phyloP scores from a whole-genome alignment of 2,329 filamentous ascomycete species.

The Thermoascus crustaceus region DNA sequence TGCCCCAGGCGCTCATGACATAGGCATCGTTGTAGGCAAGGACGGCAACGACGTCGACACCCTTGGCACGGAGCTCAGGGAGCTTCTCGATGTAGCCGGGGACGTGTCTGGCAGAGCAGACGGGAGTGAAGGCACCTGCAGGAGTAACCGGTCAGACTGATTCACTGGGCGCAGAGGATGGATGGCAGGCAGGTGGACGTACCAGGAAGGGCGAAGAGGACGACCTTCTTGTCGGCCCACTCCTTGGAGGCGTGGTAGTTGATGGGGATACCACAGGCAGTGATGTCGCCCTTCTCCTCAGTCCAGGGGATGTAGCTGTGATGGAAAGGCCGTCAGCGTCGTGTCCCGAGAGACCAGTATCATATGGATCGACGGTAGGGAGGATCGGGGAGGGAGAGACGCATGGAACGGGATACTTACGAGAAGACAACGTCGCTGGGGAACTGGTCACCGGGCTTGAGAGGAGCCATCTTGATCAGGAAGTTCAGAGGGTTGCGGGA shows the following conservation, averaged over 20 bases:
- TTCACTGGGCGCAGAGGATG: not conserved
- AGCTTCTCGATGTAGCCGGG: conserved; percentile 70
- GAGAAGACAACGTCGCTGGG: conserved; percentile 71
- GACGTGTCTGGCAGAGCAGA: conserved; percentile 73
- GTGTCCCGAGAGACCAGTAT: too few relatives aligned
- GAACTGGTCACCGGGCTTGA: conserved; percentile 77
- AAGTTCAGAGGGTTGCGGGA: conserved; percentile 5
- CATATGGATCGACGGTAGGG: too few relatives aligned
- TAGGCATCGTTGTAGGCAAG: conserved; percentile 78
- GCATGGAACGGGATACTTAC: conserved; percentile 36
- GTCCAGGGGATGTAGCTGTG: conserved; percentile 68
- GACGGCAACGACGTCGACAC: conserved; percentile 72
- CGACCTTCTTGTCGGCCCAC: conserved; percentile 64
- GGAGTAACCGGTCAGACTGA: not conserved
- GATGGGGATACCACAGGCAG: conserved; percentile 68
- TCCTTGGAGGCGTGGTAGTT: conserved; percentile 73
- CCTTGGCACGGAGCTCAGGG: conserved; percentile 64
- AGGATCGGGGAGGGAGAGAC: conserved; percentile 1
- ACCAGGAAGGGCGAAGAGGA: conserved; percentile 63
- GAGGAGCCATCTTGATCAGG: conserved; percentile 48
- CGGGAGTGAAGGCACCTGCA: conserved; percentile 71
- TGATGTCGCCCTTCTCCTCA: conserved; percentile 60
- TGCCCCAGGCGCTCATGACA: conserved; percentile 85
- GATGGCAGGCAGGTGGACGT: conserved; percentile 8
- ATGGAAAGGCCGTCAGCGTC: conserved; percentile 3